Evolutionary conservation across 2,329 filamentous ascomycete species (phyloP).

Genomic region (Endothia cerciana): DNA sequence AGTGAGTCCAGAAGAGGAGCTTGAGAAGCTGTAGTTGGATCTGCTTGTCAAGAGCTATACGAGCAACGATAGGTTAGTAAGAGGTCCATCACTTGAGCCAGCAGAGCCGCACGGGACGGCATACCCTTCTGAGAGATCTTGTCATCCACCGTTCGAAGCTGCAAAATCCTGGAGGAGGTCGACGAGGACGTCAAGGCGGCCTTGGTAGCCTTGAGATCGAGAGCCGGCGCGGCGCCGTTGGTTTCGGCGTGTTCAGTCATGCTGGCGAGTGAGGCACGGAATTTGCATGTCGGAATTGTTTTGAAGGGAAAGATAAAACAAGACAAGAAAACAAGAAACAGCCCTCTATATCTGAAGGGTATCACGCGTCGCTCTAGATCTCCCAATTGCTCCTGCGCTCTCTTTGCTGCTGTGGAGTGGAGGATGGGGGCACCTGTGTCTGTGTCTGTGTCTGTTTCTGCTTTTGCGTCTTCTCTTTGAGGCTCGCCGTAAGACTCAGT

Average conservation of each 20-base stretch:
- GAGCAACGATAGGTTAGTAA: constrained; percentile 22
- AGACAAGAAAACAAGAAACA: constrained; percentile 10
- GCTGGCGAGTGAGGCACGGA: constrained; percentile 40
- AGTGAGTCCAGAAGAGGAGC: constrained; percentile 84
- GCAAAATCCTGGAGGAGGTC: constrained; percentile 57
- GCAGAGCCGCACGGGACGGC: constrained; percentile 28
- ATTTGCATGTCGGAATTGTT: constrained; percentile 40
- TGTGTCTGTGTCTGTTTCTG: constrained; percentile 1
- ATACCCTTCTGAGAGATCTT: constrained; percentile 59
- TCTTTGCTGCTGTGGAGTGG: constrained; percentile 15
- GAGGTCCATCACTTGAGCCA: constrained; percentile 4
- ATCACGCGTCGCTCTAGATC: constrained; percentile 20
- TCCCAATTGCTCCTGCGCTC: constrained; percentile 19
- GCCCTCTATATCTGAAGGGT: constrained; percentile 20
- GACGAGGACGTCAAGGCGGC: constrained; percentile 65
- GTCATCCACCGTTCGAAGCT: constrained; percentile 61
- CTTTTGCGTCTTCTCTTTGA: background rate
- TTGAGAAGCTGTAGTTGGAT: constrained; percentile 63
- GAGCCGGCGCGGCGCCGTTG: constrained; percentile 43
- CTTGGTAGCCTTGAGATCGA: constrained; percentile 56
- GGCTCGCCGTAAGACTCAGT: constrained; percentile 29
- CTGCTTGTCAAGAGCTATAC: constrained; percentile 51
- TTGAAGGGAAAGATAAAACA: background rate
- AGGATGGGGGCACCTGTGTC: constrained; percentile 10
- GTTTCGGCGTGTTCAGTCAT: constrained; percentile 54